Evolutionary conservation across 2,329 filamentous ascomycete species (phyloP).

Genomic region (Pseudocercospora vitis): DNA sequence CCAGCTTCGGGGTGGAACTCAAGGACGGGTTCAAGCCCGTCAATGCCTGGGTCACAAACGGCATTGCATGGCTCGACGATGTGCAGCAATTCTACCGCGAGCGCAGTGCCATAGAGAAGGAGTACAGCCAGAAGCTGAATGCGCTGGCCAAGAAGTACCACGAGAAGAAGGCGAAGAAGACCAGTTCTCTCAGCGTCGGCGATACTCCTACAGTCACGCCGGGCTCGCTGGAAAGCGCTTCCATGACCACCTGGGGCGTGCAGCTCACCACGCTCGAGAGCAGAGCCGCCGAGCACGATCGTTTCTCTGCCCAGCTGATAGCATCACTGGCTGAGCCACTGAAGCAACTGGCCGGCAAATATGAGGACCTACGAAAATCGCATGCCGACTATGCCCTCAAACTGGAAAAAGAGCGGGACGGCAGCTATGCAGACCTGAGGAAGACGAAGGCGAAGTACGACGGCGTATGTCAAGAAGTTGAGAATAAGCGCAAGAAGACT

Average conservation of each 20-base stretch:
- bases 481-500: conserved; percentile 89
- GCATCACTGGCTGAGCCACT: conserved; percentile 82
- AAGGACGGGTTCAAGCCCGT: conserved; percentile 98
- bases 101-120: conserved; percentile 89
- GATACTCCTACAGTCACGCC: conserved; percentile 91
- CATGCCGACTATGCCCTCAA: conserved; percentile 87
- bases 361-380: conserved; percentile 89
- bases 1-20: conserved; percentile 88
- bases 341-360: conserved; percentile 69
- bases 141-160: conserved; percentile 93
- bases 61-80: conserved; percentile 93
- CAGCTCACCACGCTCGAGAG: conserved; percentile 88
- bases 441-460: conserved; percentile 96
- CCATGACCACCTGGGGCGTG: conserved; percentile 93
- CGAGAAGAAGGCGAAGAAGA: conserved; percentile 93
- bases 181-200: conserved; percentile 83
- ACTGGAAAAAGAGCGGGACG: conserved; percentile 84
- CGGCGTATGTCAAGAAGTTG: conserved; percentile 86
- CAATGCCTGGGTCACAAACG: conserved; percentile 83
- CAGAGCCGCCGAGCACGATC: conserved; percentile 84
- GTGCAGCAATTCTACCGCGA: conserved; percentile 98
- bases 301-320: conserved; percentile 75
- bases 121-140: conserved; percentile 86
- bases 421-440: conserved; percentile 77
- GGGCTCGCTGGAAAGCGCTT: conserved; percentile 92